phyloP scores from a whole-genome alignment of 805 yeast genomes.

The Teunomyces aglyptinius region DNA sequence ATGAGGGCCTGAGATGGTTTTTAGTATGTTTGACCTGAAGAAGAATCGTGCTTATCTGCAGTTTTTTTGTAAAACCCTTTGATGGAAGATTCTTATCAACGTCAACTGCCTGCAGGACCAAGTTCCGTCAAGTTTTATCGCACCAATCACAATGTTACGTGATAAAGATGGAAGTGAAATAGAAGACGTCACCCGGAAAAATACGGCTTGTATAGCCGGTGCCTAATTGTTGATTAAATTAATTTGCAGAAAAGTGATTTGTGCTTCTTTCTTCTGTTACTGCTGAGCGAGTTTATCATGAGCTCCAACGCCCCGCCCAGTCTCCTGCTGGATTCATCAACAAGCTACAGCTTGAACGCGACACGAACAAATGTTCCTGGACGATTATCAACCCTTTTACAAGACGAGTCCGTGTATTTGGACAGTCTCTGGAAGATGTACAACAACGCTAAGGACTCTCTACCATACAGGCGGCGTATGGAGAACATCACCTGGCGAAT shows the following conservation, averaged over 20 bases:
- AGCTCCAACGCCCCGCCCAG: not conserved
- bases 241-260: not conserved
- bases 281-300: not conserved
- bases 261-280: not conserved
- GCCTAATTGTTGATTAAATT: not conserved
- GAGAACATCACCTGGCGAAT: conserved; percentile 86
- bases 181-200: conserved; percentile 2
- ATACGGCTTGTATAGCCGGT: not conserved
- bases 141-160: conserved; percentile 8
- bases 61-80: not conserved
- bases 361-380: not conserved
- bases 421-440: conserved; percentile 72
- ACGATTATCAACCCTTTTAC: conserved; percentile 1
- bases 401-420: not conserved
- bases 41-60: not conserved
- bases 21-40: too few relatives aligned
- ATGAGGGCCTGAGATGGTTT: too few relatives aligned
- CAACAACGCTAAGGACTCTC: conserved; percentile 65
- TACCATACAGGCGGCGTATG: conserved; percentile 76
- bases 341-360: not conserved
- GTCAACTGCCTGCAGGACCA: not conserved
- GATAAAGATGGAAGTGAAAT: conserved; percentile 1
- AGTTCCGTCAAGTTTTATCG: conserved; percentile 4
- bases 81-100: not conserved
- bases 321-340: not conserved